These are phyloP conservation scores for Stagonosporopsis tanaceti DNA, from an alignment of 2,329 filamentous ascomycete genomes.

Conservation along the genomic window DNA sequence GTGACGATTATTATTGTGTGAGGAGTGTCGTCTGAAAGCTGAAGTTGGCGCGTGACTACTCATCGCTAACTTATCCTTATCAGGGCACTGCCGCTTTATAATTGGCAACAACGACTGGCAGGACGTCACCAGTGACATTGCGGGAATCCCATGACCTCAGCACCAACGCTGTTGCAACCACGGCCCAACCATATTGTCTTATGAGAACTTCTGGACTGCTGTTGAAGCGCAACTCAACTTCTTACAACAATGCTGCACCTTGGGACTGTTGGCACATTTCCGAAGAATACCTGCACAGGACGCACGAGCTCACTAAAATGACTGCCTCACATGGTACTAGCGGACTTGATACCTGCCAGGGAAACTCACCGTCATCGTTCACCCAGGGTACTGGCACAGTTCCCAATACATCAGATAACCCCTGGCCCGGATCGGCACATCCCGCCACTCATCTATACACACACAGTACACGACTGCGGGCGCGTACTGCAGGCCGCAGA, in stretches of 20 bases:
- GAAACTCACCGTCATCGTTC: conserved; percentile 13
- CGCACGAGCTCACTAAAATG: neutral
- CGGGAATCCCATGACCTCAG: neutral
- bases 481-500: neutral
- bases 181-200: neutral
- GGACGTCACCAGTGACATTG: neutral
- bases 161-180: neutral
- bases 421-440: neutral
- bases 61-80: conserved; percentile 15
- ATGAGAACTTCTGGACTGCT: neutral
- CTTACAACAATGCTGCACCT: too few species aligned
- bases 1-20: conserved; percentile 3
- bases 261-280: too few species aligned
- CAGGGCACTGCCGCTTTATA: conserved; percentile 14
- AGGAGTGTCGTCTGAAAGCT: conserved; percentile 5
- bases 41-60: conserved; percentile 7
- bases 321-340: neutral
- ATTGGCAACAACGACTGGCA: conserved; percentile 12
- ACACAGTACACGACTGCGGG: neutral
- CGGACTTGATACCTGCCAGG: neutral
- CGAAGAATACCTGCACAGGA: too few species aligned
- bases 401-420: neutral
- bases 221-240: neutral
- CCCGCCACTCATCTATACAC: neutral
- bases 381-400: neutral